These are phyloP conservation scores for Quercus robur DNA, from an alignment of 306 rosid genomes.

Conservation along the genomic window DNA sequence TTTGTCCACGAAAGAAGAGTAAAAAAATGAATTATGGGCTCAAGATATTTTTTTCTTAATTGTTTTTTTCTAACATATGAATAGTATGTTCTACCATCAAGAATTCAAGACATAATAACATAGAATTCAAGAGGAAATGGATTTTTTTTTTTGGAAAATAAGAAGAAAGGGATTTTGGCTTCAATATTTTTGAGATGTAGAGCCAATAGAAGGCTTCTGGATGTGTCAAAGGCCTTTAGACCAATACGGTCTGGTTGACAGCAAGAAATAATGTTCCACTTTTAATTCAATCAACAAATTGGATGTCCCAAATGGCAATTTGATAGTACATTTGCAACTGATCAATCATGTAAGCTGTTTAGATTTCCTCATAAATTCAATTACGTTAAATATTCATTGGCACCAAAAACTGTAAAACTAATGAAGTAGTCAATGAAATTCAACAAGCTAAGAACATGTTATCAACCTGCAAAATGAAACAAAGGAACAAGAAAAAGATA, in stretches of 20 bases:
- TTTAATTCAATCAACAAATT: background rate
- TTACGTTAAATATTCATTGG: background rate
- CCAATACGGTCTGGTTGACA: background rate
- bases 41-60: too few relatives aligned
- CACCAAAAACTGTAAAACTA: background rate
- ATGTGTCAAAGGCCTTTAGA: too few relatives aligned
- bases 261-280: background rate
- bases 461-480: background rate
- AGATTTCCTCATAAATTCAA: background rate
- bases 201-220: too few relatives aligned
- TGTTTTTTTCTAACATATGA: too few relatives aligned
- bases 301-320: background rate
- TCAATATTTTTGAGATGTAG: too few relatives aligned
- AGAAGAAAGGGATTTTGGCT: too few relatives aligned
- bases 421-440: background rate
- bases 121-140: too few relatives aligned
- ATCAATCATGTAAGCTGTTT: background rate
- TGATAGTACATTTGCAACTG: background rate
- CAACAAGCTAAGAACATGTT: background rate
- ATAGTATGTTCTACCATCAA: too few relatives aligned
- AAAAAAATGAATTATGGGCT: too few relatives aligned
- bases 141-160: too few relatives aligned
- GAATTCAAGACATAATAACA: too few relatives aligned
- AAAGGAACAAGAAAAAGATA: background rate
- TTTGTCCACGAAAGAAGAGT: too few relatives aligned